Evolutionary conservation across 345 rosid species (phyloP).

Genomic region (Corchorus capsularis): DNA sequence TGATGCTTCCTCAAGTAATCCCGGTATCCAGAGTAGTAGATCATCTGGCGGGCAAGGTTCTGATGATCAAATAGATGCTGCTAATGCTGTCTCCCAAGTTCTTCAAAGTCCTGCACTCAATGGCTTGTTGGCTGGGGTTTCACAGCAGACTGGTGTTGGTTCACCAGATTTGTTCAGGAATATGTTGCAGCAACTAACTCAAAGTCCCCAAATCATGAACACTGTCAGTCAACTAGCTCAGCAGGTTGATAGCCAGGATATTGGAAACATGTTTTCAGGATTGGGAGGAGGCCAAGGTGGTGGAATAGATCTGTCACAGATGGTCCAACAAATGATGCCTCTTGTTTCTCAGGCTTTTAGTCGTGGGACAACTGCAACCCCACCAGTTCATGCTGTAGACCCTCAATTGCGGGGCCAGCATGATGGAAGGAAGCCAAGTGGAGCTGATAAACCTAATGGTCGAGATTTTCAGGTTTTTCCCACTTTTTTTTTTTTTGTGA

Average conservation of each 20-base stretch:
- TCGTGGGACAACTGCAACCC: slow-evolving; percentile 38
- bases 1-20: slow-evolving; percentile 26
- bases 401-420: slow-evolving; percentile 35
- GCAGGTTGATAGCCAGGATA: slow-evolving; percentile 75
- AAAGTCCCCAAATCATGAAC: slow-evolving; percentile 82
- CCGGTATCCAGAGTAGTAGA: slow-evolving; percentile 27
- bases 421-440: slow-evolving; percentile 27
- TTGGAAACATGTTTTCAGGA: slow-evolving; percentile 75
- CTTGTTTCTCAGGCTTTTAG: slow-evolving; percentile 81
- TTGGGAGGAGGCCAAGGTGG: slow-evolving; percentile 58
- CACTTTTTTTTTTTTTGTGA: background rate
- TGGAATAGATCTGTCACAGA: slow-evolving; percentile 72
- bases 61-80: slow-evolving; percentile 48
- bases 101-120: slow-evolving; percentile 65
- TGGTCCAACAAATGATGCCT: slow-evolving; percentile 97
- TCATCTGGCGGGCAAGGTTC: slow-evolving; percentile 39
- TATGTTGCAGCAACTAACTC: slow-evolving; percentile 84
- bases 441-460: slow-evolving; percentile 31
- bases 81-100: slow-evolving; percentile 69
- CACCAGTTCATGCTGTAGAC: slow-evolving; percentile 27
- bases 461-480: slow-evolving; percentile 49
- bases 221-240: slow-evolving; percentile 85
- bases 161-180: slow-evolving; percentile 78
- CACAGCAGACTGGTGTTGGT: slow-evolving; percentile 76
- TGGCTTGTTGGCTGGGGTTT: slow-evolving; percentile 68